Evolutionary conservation across 495 filamentous ascomycete species (phyloP).

Genomic region (Pseudoneurospora amorphoporcata): DNA sequence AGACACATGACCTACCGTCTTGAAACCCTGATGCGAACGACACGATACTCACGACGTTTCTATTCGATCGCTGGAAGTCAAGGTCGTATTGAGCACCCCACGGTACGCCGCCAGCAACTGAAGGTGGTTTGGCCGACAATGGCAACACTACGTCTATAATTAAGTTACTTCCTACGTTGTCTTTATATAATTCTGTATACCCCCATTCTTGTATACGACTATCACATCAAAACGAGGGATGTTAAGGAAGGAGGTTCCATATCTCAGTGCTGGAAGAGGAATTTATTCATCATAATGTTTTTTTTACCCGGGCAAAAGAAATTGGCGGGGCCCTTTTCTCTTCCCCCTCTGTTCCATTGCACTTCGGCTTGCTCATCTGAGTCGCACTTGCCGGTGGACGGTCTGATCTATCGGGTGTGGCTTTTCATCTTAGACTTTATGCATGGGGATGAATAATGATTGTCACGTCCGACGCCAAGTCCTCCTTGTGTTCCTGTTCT

Average conservation of each 20-base stretch:
- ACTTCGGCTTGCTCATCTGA: not conserved
- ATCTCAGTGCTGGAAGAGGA: not conserved
- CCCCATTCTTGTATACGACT: not conserved
- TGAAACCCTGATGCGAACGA: not conserved
- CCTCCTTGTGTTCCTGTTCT: not conserved
- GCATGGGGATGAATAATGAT: not conserved
- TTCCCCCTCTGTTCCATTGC: not conserved
- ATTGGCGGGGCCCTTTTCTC: not conserved
- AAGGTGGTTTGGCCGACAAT: not conserved
- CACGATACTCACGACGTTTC: constrained; percentile 10
- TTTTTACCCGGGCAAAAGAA: not conserved
- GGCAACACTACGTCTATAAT: not conserved
- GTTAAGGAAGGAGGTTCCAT: not conserved
- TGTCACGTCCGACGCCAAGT: not conserved
- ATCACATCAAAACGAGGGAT: not conserved
- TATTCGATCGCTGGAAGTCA: not conserved
- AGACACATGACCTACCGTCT: not conserved
- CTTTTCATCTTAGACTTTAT: not conserved
- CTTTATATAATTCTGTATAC: not conserved
- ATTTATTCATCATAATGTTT: not conserved
- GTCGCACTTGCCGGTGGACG: not conserved
- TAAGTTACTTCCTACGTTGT: not conserved
- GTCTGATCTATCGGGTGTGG: not conserved
- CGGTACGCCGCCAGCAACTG: not conserved
- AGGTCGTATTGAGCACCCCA: not conserved